Evolutionary conservation across 2,329 filamentous ascomycete species (phyloP).

Genomic region (Aspergillus glaucus): DNA sequence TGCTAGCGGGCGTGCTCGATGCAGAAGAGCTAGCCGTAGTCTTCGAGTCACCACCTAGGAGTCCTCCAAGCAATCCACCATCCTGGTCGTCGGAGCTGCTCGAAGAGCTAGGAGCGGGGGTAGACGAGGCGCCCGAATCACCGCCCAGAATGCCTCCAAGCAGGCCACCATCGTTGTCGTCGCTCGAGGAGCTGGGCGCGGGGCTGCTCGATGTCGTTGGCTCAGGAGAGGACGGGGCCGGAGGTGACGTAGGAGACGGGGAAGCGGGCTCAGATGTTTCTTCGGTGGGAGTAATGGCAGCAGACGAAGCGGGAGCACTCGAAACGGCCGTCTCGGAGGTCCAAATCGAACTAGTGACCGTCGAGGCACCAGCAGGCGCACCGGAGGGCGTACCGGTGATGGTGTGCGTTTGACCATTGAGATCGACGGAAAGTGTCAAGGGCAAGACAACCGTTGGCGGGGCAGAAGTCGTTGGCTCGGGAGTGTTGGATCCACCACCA

Average conservation of each 20-base stretch:
- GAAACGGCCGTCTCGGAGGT: neutral
- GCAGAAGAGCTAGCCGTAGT: neutral
- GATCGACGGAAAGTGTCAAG: conserved; percentile 17
- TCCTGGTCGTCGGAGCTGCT: neutral
- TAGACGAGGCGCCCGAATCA: neutral
- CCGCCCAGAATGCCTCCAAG: neutral
- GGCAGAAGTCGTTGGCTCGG: conserved; percentile 1
- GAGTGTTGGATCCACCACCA: neutral
- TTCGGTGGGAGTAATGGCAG: neutral
- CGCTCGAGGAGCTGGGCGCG: neutral
- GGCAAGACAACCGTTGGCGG: conserved; percentile 14
- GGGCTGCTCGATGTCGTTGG: neutral
- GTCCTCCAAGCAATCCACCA: neutral
- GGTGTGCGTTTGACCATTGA: conserved; percentile 17
- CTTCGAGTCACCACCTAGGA: neutral
- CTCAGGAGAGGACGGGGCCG: neutral
- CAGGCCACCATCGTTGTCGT: neutral
- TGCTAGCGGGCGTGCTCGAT: neutral
- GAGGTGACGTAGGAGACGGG: neutral
- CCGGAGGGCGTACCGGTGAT: conserved; percentile 9
- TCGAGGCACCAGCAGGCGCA: conserved; percentile 6
- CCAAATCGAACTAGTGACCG: conserved; percentile 7
- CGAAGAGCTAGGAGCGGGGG: neutral
- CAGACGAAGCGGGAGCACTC: neutral
- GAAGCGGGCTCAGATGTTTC: neutral